phyloP scores from a whole-genome alignment of 2,329 filamentous ascomycete genomes.

The Parastagonospora nodorum region DNA sequence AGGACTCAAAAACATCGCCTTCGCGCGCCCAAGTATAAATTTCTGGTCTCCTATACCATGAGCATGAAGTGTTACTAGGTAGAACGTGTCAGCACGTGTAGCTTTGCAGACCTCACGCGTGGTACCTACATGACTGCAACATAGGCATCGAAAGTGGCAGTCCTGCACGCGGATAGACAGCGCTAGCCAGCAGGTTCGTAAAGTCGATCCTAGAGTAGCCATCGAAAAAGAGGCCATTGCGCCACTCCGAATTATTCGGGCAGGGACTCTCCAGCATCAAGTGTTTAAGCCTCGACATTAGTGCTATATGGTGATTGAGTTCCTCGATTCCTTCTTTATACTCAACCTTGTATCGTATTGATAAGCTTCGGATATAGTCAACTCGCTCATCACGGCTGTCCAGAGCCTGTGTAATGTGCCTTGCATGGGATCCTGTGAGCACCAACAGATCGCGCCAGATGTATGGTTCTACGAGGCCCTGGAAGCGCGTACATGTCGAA shows the following conservation, averaged over 20 bases:
- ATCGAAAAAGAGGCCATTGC: constrained; percentile 24
- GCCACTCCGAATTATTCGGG: constrained; percentile 43
- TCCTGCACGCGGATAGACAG: constrained; percentile 25
- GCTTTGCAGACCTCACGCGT: neutral
- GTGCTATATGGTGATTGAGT: constrained; percentile 30
- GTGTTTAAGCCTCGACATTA: constrained; percentile 36
- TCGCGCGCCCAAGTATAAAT: constrained; percentile 31
- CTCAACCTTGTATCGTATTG: constrained; percentile 32
- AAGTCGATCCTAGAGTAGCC: constrained; percentile 40
- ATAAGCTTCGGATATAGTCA: constrained; percentile 33
- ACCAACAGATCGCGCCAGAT: constrained; percentile 40
- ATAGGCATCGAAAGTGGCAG: constrained; percentile 24
- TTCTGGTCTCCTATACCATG: constrained; percentile 34
- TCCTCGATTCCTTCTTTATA: constrained; percentile 35
- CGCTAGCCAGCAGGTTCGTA: constrained; percentile 31
- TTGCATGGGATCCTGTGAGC: constrained; percentile 31
- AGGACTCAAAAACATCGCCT: constrained; percentile 41
- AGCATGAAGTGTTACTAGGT: constrained; percentile 38
- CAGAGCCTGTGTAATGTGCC: constrained; percentile 26
- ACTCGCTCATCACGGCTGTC: constrained; percentile 28
- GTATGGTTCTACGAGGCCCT: constrained; percentile 39
- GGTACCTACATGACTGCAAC: constrained; percentile 37
- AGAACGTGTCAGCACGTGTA: constrained; percentile 10
- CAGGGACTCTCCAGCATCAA: constrained; percentile 43
- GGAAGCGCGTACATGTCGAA: constrained; percentile 36